phyloP scores from a whole-genome alignment of 331 rosid species.

The Acacia concinna region DNA sequence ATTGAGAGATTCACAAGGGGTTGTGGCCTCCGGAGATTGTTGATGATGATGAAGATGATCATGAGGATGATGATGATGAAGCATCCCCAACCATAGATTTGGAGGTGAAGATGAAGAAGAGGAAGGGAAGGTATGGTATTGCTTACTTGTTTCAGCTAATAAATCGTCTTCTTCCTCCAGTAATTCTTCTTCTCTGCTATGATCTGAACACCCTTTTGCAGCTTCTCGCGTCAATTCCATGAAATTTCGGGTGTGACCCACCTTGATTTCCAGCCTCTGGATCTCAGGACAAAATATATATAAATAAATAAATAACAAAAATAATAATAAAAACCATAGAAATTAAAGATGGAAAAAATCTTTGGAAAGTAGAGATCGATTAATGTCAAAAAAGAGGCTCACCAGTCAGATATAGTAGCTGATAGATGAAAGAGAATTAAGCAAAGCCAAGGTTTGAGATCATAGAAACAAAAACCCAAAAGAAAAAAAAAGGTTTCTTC shows the following conservation, averaged over 20 bases:
- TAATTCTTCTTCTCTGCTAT: slow-evolving; percentile 39
- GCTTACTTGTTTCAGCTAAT: slow-evolving; percentile 26
- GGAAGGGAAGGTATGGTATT: slow-evolving; percentile 9
- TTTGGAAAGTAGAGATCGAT: background rate
- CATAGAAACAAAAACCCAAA: background rate
- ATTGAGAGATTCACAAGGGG: slow-evolving; percentile 21
- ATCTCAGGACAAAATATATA: slow-evolving; percentile 32
- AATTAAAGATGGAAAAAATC: background rate
- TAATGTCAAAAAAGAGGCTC: slow-evolving; percentile 15
- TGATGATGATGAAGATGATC: background rate
- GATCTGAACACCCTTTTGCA: slow-evolving; percentile 46
- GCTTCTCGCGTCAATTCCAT: slow-evolving; percentile 53
- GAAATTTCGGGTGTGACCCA: slow-evolving; percentile 25
- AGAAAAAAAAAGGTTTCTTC: background rate
- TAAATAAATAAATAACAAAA: no score
- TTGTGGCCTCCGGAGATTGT: background rate
- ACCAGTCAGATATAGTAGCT: slow-evolving; percentile 1
- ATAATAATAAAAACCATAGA: background rate
- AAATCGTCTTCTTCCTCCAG: slow-evolving; percentile 42
- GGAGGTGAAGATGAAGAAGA: slow-evolving; percentile 14
- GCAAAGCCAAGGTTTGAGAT: background rate
- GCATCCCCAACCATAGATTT: slow-evolving; percentile 27
- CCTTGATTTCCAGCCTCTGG: slow-evolving; percentile 32
- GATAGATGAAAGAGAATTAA: background rate
- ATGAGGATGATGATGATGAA: background rate